Base-by-base conservation (phyloP, 108 stramenopile species). In the Skeletonema marinoi region DNA sequence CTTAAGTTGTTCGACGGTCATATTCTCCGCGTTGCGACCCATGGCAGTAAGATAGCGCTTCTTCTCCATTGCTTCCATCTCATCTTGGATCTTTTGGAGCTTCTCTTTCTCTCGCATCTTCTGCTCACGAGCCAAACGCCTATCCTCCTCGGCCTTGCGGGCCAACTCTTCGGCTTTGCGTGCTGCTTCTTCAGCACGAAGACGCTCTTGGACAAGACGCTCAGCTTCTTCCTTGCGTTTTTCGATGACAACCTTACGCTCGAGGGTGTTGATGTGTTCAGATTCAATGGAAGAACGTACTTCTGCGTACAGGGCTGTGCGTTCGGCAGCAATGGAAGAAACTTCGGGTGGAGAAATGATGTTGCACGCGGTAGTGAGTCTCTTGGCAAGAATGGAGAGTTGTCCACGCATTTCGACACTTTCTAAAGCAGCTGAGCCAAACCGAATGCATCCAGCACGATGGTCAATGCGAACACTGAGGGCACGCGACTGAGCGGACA, bases 211-310 rank as follows among this genome's bases (percentile, higher is more conserved):
- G 25, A 84, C 88, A 10, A 89, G 63, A 9, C 94, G 86, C 75
- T 96, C 94, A 8, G 93, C 83, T 65, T 96, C 95, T 85, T 98
- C 97, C 86, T 97, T 96, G 54, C 97, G 90, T 54, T 90, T 88
- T 70, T 98, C 96, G 68, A 98, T 94, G 68, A 92, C 78, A 14
- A 85, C 77, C 85, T 97, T 96, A 32, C 97, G 89, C 72, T 93
- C 94, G 33, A 95, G 84, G 29, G 85, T 79, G 46, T 67, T 71
- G 33, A 77, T 81, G 80, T 97, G 91, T 65, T 98, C 97, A 21
- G 83, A 78, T 41, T 83, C 88, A 17, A 96, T 73, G 38, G 68
- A 73, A 31, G 86, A 88, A 32, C 92, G 84, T 59, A 94, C 83
- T 32, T 87, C 81, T 21, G 75, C 60, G 81, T 95, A 97, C 39